Evolutionary conservation across 306 rosid genomes (phyloP), one percentile per base, ranked within the genome.

Genomic region (Erythrophleum fordii): DNA sequence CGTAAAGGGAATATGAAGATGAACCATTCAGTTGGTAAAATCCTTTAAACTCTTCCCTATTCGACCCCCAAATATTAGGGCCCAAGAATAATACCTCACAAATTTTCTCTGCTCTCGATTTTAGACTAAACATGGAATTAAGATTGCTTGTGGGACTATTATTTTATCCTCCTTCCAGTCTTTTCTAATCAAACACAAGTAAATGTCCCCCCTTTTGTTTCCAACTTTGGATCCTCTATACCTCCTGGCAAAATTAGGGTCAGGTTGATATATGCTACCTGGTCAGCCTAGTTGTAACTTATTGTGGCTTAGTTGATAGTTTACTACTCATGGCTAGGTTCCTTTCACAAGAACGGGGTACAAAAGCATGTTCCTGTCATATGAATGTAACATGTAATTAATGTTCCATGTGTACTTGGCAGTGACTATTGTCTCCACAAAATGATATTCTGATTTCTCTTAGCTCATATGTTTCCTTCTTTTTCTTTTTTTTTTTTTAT

Each of bases 321-420:
- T 48, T 16, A n/a, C n/a, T n/a, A n/a, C n/a, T n/a, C n/a, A n/a
- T n/a, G n/a, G 55, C 55, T 29, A 56, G 72, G 48, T 59, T 18
- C 39, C 17, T 37, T n/a, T 69, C 53, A 28, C 22, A 37, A 51
- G 29, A 59, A 41, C 41, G 39, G 69, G 61, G 44, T 23, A 37
- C 10, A 35, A 34, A 61, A 28, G 26, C 23, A 56, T 13, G 13
- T 72, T 58, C 69, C 72, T 34, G 56, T 31, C 67, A 39, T 71
- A 44, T 44, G 76, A 76, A 42, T 73, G 77, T 56, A 22, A 29
- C 49, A 31, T 34, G 73, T 66, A 22, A 31, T 81, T 41, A 42
- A 17, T 68, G 53, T 69, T 60, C 3, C 35, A 26, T 29, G 59
- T 46, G 7, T 52, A 55, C 20, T 53, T 39, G 26, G 20, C 49